Conservation (phyloP, 257 asterid genomes). For the Penstemon eatonii region DNA sequence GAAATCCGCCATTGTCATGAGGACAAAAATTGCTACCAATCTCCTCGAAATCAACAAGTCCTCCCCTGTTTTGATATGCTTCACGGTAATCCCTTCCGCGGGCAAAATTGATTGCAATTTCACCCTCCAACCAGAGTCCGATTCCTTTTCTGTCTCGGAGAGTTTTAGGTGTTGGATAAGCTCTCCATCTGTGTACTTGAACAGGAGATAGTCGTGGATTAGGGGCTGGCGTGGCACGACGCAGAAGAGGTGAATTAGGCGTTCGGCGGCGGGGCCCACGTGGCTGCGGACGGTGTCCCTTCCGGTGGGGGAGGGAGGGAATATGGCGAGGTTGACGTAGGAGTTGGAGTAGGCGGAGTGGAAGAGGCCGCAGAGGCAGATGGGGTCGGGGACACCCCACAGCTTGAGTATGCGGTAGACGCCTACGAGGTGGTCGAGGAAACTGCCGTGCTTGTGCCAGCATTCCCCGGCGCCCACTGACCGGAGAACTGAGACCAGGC, state of each 20-base stretch:
- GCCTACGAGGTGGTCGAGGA: conserved; percentile 71
- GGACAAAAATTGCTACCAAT: conserved; percentile 59
- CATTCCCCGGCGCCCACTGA: conserved; percentile 90
- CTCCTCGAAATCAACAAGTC: conserved; percentile 67
- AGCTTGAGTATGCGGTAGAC: conserved; percentile 73
- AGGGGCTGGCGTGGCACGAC: conserved; percentile 70
- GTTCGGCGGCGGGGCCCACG: conserved; percentile 74
- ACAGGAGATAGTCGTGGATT: conserved; percentile 61
- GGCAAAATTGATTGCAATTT: conserved; percentile 62
- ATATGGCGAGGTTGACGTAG: conserved; percentile 81
- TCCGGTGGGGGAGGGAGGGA: conserved; percentile 71
- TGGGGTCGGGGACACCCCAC: conserved; percentile 71
- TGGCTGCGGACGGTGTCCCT: conserved; percentile 67
- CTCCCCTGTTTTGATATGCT: conserved; percentile 82
- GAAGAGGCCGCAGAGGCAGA: conserved; percentile 86
- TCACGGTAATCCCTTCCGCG: conserved; percentile 52
- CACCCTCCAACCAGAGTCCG: conserved; percentile 57
- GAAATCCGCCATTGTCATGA: conserved; percentile 87
- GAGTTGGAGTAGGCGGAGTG: conserved; percentile 95
- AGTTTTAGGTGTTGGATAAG: conserved; percentile 55
- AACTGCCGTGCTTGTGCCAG: conserved; percentile 90
- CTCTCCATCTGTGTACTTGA: conserved; percentile 59
- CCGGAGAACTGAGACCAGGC: conserved; percentile 57
- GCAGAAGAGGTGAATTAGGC: conserved; percentile 75
- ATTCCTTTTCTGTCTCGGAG: conserved; percentile 41